These are phyloP conservation scores for Chrysopogon serrulatus DNA, from an alignment of 176 grass and related monocot genomes.

Conservation along the genomic window DNA sequence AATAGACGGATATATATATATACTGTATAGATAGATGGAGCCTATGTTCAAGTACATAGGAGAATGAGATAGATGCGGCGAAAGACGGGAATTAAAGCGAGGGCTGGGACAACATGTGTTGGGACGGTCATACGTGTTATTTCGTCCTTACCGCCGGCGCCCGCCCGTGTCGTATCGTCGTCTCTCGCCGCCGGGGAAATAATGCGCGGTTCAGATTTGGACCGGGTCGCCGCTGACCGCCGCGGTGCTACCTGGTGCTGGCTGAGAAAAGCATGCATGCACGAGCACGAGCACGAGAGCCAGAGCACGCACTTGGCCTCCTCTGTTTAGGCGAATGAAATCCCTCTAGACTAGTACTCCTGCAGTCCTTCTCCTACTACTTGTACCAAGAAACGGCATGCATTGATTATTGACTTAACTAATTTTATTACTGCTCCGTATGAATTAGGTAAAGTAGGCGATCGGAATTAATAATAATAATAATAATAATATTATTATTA, in stretches of 20 bases:
- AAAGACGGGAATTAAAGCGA: neutral
- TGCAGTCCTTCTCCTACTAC: no score
- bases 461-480: no score
- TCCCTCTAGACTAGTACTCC: no score
- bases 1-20: neutral
- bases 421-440: neutral
- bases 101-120: neutral
- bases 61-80: neutral
- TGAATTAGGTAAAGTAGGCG: neutral
- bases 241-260: no score
- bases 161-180: neutral
- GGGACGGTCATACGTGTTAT: neutral
- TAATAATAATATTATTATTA: no score
- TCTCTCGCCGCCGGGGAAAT: neutral
- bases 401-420: neutral
- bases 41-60: neutral
- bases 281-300: neutral
- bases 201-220: conserved; percentile 1
- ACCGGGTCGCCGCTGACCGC: neutral
- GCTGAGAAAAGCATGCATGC: neutral
- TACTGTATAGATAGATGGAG: neutral
- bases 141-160: neutral
- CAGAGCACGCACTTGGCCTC: neutral
- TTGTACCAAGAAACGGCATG: no score
- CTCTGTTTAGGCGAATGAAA: neutral